phyloP scores from a whole-genome alignment of 768 basidiomycete species.

The Leccinum subtestaceum region DNA sequence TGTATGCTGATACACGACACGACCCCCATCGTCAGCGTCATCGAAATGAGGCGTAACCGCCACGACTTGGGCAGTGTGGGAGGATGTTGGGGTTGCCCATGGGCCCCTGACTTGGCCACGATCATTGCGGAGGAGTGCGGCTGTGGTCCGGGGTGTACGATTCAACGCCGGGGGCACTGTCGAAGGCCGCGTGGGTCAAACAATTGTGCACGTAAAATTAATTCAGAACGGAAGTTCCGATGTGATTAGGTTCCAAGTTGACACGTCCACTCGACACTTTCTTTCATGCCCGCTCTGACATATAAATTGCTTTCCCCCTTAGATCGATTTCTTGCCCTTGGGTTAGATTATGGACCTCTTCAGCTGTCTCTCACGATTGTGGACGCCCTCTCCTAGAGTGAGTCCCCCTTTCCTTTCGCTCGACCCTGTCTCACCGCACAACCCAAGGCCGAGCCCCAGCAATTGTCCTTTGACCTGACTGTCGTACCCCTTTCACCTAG shows the following conservation, averaged over 20 bases:
- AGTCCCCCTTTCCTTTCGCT: slow-evolving; percentile 2
- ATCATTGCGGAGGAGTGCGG: slow-evolving; percentile 19
- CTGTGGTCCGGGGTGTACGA: neutral
- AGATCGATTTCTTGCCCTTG: slow-evolving; percentile 3
- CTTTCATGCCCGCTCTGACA: neutral
- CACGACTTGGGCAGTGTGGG: neutral
- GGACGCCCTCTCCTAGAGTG: slow-evolving; percentile 26
- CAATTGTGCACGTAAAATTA: neutral
- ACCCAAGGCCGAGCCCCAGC: slow-evolving; percentile 32
- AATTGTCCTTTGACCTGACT: slow-evolving; percentile 40
- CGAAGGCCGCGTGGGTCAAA: neutral
- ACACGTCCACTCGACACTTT: neutral
- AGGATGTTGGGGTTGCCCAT: neutral
- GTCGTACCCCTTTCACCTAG: slow-evolving; percentile 26
- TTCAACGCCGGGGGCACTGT: neutral
- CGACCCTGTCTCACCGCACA: slow-evolving; percentile 7
- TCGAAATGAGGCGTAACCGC: neutral
- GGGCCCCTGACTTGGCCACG: slow-evolving; percentile 18
- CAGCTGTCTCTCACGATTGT: slow-evolving; percentile 19
- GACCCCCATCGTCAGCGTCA: neutral
- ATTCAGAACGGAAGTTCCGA: neutral
- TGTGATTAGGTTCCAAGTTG: neutral
- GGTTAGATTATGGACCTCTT: slow-evolving; percentile 26
- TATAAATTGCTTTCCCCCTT: neutral
- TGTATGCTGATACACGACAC: neutral